Evolutionary conservation across 495 filamentous ascomycete genomes (phyloP), one percentile per base, ranked within the genome.

Genomic region (Daldinia caldariorum): DNA sequence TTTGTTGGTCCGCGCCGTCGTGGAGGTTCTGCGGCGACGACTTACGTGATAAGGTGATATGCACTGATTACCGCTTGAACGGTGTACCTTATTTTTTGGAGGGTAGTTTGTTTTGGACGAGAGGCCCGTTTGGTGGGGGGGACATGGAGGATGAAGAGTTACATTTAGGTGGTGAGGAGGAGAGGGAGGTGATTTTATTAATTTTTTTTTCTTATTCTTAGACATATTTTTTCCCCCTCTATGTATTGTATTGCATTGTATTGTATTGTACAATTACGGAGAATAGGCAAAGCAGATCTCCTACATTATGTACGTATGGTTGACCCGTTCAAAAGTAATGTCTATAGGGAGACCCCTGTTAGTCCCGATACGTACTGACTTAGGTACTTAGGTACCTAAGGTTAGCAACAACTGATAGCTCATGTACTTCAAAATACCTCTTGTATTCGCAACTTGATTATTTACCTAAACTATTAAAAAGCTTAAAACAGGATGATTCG

Each of bases 41-140:
- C 22, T 45, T 45, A 32, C 34, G 57, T 58, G 70, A 66, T 61
- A 69, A 66, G 61, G 53, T 56, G 65, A 66, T 68, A 72, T 65
- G 65, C 57, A 68, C 41, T 72, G 65, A 65, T 61, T 49, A 47
- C 58, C 59, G 61, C 61, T 65, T 58, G 58, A 58, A 58, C 64
- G 34, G 49, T 35, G 55, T 58, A 66, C 43, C 18, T 47, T 58
- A 16, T 41, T 47, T 35, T 34, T 6, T 26, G 1, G 1, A 26
- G 10, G 12, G 20, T 8, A 37, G 18, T 37, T 37, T 18, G 34
- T 9, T 37, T 37, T 18, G 34, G 51, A 62, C 43, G 50, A 51
- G 14, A 35, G 34, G 1, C 38, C 26, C 14, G 43, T 54, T 39
- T 26, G n/a, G n/a, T 26, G 26, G 26, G 26, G 26, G 26, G 26